Evolutionary conservation across 75 land plant species (phyloP), one percentile per base, ranked within the genome.

Genomic region (Selaginella tamariscina): DNA sequence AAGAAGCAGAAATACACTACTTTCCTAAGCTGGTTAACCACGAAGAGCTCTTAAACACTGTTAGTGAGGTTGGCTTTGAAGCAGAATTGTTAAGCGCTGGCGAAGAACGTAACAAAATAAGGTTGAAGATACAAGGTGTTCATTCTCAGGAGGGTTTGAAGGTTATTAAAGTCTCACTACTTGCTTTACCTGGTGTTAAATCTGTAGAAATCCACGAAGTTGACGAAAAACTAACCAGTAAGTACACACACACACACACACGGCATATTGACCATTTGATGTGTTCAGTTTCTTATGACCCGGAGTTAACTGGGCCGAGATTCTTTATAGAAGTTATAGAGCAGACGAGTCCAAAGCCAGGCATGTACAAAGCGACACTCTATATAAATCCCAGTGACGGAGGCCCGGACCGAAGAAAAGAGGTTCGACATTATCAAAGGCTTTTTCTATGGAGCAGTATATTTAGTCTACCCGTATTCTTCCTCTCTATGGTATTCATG

Each of bases 401-500:
- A 68, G 83, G 86, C 30, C 68, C 66, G 31, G 98, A 84, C 44
- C 68, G 75, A 56, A 70, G 68, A 20, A 65, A 59, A 24, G 96
- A 93, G 68, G 82, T 73, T 27, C 59, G 44, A 30, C 66, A 64
- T 29, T 86, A 84, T 31, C 77, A 77, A 56, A 74, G 75, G 32
- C 81, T 76, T 57, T 92, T 92, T 64, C 70, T 92, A 0, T 79
- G 82, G 82, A 88, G 97, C 78, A 85, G 83, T 67, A 49, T 92
- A 9, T 92, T 92, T 75, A 79, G 94, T 13, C 77, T 92, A 66
- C 97, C 97, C 24, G 84, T 92, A 15, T 74, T 92, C 67, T 29
- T 89, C 1, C 79, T 86, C 64, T 84, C 95, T 21, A 92, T 92
- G 97, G 81, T 89, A 29, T 80, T 92, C 30, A 89, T 85, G 22